These are phyloP conservation scores for Fagus crenata DNA, from an alignment of 306 rosid species.

Conservation along the genomic window DNA sequence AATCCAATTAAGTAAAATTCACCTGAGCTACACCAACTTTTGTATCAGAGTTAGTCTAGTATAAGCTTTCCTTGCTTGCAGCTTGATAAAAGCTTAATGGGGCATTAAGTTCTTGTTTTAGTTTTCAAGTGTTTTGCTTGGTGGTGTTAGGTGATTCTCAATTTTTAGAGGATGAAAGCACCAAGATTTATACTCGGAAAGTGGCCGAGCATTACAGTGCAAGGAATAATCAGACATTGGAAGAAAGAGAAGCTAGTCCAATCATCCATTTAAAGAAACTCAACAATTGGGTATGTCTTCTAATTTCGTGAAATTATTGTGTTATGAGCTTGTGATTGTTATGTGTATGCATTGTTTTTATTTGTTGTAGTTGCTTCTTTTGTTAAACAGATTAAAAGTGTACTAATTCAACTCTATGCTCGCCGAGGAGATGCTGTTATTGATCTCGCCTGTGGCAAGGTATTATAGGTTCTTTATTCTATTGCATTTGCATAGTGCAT, in stretches of 20 bases:
- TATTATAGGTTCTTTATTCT: conserved; percentile 33
- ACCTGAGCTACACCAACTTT: neutral
- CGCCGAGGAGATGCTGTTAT: conserved; percentile 85
- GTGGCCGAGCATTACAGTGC: conserved; percentile 96
- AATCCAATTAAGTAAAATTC: neutral
- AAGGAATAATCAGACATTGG: conserved; percentile 86
- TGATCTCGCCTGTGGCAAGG: conserved; percentile 99
- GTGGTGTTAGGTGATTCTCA: conserved; percentile 56
- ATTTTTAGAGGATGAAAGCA: conserved; percentile 89
- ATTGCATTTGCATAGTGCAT: neutral
- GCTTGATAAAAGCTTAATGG: neutral
- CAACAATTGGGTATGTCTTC: conserved; percentile 74
- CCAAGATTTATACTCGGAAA: conserved; percentile 73
- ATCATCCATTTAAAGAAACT: conserved; percentile 91
- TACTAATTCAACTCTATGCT: conserved; percentile 89
- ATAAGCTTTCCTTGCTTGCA: neutral
- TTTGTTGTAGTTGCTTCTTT: conserved; percentile 6
- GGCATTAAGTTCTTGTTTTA: conserved; percentile 18
- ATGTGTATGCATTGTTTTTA: conserved; percentile 12
- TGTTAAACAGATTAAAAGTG: conserved; percentile 85
- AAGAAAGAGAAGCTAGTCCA: conserved; percentile 88
- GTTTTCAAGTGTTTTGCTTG: conserved; percentile 20
- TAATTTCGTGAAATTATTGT: neutral
- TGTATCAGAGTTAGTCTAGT: neutral
- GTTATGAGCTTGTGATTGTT: neutral